A percentile compares a stretch with the other conserved stretches of the same genome.
phyloP scores from a whole-genome alignment of 2,329 filamentous ascomycete genomes.

The Sarocladiaceae sp. region DNA sequence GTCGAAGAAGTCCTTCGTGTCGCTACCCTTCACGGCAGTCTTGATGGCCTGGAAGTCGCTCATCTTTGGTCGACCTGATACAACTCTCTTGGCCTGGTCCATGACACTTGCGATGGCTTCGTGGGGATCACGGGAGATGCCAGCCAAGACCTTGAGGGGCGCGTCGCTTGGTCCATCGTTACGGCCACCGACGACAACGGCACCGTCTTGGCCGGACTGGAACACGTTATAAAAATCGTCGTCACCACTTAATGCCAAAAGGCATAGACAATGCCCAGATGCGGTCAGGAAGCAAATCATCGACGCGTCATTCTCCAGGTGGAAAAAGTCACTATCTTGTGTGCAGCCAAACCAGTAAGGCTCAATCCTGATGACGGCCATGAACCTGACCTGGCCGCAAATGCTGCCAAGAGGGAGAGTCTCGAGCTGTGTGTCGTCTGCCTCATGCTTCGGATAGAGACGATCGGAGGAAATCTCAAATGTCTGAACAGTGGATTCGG shows the following conservation, averaged over 20 bases:
- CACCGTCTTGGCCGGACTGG: background rate
- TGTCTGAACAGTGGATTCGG: background rate
- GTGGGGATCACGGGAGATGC: background rate
- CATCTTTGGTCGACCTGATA: background rate
- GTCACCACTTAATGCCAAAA: background rate
- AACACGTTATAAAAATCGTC: background rate
- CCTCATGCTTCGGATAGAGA: background rate
- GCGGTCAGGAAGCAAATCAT: background rate
- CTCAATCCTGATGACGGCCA: background rate
- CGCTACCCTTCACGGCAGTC: background rate
- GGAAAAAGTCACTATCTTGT: background rate
- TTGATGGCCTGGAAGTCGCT: background rate
- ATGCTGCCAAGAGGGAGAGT: background rate
- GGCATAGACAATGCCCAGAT: background rate
- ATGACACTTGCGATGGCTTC: background rate
- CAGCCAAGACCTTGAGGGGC: background rate
- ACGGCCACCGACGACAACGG: background rate
- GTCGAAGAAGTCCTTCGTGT: slow-evolving; percentile 2
- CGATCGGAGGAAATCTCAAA: background rate
- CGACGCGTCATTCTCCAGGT: background rate
- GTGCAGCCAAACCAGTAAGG: background rate
- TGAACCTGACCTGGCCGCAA: background rate
- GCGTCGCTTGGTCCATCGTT: background rate
- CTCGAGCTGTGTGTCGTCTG: background rate
- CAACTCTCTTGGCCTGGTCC: background rate